These are phyloP conservation scores for Fusarium begoniae DNA, from an alignment of 2,329 filamentous ascomycete species.

Conservation along the genomic window DNA sequence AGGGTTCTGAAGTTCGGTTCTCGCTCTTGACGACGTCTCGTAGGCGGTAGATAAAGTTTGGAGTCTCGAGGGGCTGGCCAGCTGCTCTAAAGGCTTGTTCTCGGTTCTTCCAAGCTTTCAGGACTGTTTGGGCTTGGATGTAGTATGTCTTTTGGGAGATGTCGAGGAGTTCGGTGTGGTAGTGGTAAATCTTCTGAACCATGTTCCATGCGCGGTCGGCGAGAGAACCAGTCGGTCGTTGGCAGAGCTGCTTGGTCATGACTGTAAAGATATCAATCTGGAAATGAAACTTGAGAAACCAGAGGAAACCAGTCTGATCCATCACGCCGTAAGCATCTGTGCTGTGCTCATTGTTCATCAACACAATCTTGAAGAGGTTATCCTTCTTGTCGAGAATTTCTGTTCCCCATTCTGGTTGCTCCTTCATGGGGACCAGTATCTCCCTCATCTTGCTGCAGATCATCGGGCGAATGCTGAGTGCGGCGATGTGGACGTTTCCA, in stretches of 20 bases:
- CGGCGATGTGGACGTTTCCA: conserved; percentile 62
- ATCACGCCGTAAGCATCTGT: conserved; percentile 55
- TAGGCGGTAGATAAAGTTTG: conserved; percentile 57
- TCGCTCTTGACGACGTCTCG: conserved; percentile 54
- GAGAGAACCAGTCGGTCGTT: conserved; percentile 58
- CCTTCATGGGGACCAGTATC: conserved; percentile 57
- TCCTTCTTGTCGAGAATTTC: conserved; percentile 61
- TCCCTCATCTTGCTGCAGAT: conserved; percentile 60
- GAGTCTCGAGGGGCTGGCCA: conserved; percentile 53
- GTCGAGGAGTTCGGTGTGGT: conserved; percentile 62
- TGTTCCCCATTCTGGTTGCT: conserved; percentile 59
- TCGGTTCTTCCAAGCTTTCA: conserved; percentile 64
- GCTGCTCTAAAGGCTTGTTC: conserved; percentile 52
- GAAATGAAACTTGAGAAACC: conserved; percentile 65
- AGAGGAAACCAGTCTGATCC: conserved; percentile 59
- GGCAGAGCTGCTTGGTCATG: conserved; percentile 62
- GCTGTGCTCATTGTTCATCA: conserved; percentile 60
- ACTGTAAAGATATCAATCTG: conserved; percentile 66
- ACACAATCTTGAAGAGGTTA: conserved; percentile 64
- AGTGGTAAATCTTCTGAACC: conserved; percentile 57
- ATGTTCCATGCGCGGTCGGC: conserved; percentile 64
- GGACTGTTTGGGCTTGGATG: conserved; percentile 56
- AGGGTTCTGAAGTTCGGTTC: conserved; percentile 42
- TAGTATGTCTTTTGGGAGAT: conserved; percentile 55
- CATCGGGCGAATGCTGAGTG: conserved; percentile 57